Evolutionary conservation across 2,329 filamentous ascomycete species (phyloP).

Genomic region (Fusarium annulatum): DNA sequence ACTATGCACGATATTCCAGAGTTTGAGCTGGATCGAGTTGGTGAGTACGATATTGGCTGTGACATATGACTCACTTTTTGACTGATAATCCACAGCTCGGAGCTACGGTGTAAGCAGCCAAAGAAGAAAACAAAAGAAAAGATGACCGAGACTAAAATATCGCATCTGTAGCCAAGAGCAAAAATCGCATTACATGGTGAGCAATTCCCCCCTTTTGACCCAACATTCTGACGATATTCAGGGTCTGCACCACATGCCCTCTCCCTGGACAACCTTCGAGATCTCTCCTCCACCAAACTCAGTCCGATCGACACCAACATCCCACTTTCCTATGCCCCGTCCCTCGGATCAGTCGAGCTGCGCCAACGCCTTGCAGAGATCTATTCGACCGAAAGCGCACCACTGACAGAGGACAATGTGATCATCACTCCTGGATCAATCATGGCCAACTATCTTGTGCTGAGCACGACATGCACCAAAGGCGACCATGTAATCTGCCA

Average conservation of each 20-base stretch:
- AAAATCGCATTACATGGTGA: background rate
- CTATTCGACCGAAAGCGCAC: background rate
- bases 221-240: background rate
- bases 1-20: background rate
- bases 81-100: background rate
- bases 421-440: background rate
- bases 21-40: background rate
- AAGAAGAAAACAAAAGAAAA: background rate
- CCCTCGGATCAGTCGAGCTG: background rate
- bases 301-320: background rate
- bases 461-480: background rate
- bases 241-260: background rate
- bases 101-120: background rate
- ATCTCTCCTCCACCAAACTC: background rate
- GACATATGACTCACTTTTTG: fast-evolving
- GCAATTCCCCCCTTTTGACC: background rate
- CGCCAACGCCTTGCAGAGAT: background rate
- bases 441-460: background rate
- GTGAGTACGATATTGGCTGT: fast-evolving
- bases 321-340: background rate
- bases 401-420: background rate
- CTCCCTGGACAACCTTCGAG: background rate
- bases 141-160: fast-evolving
- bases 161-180: background rate
- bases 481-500: background rate